Base-by-base conservation (phyloP, 306 rosid species). In the Datisca glomerata region DNA sequence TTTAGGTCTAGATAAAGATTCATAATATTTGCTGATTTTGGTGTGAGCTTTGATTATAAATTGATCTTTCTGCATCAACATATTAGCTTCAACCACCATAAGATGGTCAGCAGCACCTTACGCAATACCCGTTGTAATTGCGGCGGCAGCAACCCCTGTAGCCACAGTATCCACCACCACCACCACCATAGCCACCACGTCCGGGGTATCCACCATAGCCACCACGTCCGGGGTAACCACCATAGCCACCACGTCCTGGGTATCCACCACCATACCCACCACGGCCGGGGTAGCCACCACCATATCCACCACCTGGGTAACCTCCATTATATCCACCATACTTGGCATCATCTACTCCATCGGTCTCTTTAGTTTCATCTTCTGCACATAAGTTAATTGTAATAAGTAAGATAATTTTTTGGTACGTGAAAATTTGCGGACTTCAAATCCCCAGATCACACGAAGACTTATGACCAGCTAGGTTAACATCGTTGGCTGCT, bases 71-170 rank as follows among this genome's bases (percentile, higher is more conserved):
- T n/a, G 63, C 66, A 37, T 31, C 54, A 24, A 49, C 70, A n/a
- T n/a, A n/a, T n/a, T n/a, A 49, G 49, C 72, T 68, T 77, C 75
- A n/a, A 40, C 63, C 72, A 3, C 78, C 58, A 9, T 69, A 53
- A 48, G 39, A n/a, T n/a, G n/a, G n/a, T n/a, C n/a, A n/a, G n/a
- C n/a, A n/a, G n/a, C n/a, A n/a, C n/a, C n/a, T n/a, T n/a, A n/a
- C 37, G 66, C 93, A 80, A 57, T 85, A 80, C 66, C 64, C 35
- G 27, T 16, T 6, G 47, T 85, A 59, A 2, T 44, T 47, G 9
- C 46, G 39, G 3, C 63, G 52, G 20, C 58, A 18, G 21, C 57
- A n/a, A 18, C 20, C 17, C 19, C 71, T 45, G 41, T 85, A 72
- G 20, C 89, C 60, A 2, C 80, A 73, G 40, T 69, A 14, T 9